Conservation (phyloP, 345 rosid genomes). For the Physaria fendleri region DNA sequence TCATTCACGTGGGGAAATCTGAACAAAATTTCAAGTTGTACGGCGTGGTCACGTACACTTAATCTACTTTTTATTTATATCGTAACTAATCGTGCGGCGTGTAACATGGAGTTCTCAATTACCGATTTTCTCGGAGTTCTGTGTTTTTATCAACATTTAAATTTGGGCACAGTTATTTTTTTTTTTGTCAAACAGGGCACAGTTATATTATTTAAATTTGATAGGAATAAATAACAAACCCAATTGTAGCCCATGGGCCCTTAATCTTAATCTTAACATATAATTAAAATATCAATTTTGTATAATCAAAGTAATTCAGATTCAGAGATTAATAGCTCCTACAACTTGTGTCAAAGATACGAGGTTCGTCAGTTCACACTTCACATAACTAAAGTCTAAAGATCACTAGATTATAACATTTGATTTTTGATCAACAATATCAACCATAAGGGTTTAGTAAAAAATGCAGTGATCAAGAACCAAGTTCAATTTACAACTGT, state of each 20-base stretch:
- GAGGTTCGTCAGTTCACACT: constrained; percentile 1
- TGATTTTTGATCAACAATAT: not conserved
- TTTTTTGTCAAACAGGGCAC: no score
- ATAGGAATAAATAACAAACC: no score
- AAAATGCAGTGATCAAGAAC: not conserved
- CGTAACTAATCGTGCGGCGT: constrained; percentile 20
- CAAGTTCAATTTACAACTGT: not conserved
- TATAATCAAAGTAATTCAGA: not conserved
- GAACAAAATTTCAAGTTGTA: constrained; percentile 10
- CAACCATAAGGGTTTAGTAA: not conserved
- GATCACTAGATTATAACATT: not conserved
- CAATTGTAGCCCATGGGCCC: not conserved
- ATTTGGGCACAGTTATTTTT: no score
- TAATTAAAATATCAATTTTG: no score
- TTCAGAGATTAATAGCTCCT: constrained; percentile 38
- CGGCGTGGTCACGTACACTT: constrained; percentile 29
- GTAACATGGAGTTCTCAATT: no score
- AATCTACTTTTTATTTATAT: constrained; percentile 2
- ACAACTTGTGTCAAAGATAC: constrained; percentile 16
- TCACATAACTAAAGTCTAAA: no score
- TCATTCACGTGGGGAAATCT: constrained; percentile 27
- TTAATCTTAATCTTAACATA: no score
- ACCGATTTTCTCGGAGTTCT: no score
- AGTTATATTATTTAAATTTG: no score
- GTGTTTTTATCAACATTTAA: no score